A percentile compares a stretch with the other conserved stretches of the same genome.
phyloP scores from a whole-genome alignment of 371 early-diverging fungal species.

The Mycotypha africana region DNA sequence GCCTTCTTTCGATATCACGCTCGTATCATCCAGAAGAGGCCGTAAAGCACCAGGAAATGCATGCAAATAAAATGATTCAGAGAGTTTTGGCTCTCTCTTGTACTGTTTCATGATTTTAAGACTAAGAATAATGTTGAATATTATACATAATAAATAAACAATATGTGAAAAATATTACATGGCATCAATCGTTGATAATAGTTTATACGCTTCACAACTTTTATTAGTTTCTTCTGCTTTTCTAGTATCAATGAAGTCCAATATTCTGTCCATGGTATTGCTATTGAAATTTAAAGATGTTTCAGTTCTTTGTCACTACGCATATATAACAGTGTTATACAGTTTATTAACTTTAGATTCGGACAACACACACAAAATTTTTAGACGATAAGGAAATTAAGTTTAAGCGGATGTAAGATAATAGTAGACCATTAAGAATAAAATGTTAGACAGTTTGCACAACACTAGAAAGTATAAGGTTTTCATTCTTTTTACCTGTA shows the following conservation, averaged over 20 bases:
- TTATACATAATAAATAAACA: constrained; percentile 3
- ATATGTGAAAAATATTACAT: constrained; percentile 11
- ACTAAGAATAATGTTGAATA: constrained; percentile 7
- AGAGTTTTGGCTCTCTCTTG: constrained; percentile 8
- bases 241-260: constrained; percentile 8
- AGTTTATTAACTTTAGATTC: too few species aligned
- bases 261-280: constrained; percentile 5
- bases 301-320: constrained; percentile 2
- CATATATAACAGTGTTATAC: constrained; percentile 3
- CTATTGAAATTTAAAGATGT: constrained; percentile 2
- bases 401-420: too few species aligned
- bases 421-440: too few species aligned
- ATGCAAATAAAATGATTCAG: constrained; percentile 7
- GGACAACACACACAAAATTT: too few species aligned
- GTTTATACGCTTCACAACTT: constrained; percentile 8
- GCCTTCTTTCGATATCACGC: constrained; percentile 10
- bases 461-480: too few species aligned
- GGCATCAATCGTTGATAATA: constrained; percentile 8
- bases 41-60: constrained; percentile 9
- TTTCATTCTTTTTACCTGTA: too few species aligned
- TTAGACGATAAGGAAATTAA: too few species aligned
- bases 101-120: constrained; percentile 9
- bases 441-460: too few species aligned
- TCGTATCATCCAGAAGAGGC: constrained; percentile 12
- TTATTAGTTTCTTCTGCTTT: constrained; percentile 10